Evolutionary conservation across 108 stramenopile genomes (phyloP).

Genomic region (Skeletonema grethae): DNA sequence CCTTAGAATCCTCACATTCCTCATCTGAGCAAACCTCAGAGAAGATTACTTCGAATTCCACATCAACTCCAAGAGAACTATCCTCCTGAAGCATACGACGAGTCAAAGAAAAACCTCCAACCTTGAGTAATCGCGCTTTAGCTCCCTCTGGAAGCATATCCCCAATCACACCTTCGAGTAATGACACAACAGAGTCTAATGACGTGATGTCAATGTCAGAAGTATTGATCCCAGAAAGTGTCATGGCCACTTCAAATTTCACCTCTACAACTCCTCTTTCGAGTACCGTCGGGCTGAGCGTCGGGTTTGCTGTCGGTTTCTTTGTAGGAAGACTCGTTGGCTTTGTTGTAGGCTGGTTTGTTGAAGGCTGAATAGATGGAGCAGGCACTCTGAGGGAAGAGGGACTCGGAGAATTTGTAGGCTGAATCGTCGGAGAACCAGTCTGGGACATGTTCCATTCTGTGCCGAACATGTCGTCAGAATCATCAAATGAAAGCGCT

Average conservation of each 20-base stretch:
- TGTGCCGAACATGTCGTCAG: neutral
- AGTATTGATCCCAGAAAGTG: slow-evolving; percentile 18
- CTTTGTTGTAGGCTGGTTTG: slow-evolving; percentile 14
- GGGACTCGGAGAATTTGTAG: too few relatives aligned
- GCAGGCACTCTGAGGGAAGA: too few relatives aligned
- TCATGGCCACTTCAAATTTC: slow-evolving; percentile 19
- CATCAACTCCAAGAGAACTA: slow-evolving; percentile 32
- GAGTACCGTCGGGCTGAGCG: neutral
- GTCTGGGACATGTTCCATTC: neutral
- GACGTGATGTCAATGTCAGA: slow-evolving; percentile 34
- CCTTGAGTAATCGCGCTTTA: slow-evolving; percentile 29
- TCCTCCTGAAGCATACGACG: slow-evolving; percentile 21
- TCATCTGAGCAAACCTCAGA: slow-evolving; percentile 16
- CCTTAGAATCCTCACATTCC: slow-evolving; percentile 19
- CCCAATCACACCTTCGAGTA: slow-evolving; percentile 20
- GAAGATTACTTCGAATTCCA: slow-evolving; percentile 36
- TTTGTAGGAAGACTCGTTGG: slow-evolving; percentile 16
- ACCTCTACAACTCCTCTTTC: slow-evolving; percentile 24
- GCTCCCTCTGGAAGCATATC: slow-evolving; percentile 36
- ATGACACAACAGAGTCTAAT: slow-evolving; percentile 20
- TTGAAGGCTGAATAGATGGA: too few relatives aligned
- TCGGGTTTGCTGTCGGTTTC: slow-evolving; percentile 23
- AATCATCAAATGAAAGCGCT: slow-evolving; percentile 11
- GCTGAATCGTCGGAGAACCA: too few relatives aligned
- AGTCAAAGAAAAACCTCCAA: slow-evolving; percentile 30